These are phyloP conservation scores for Gossypium stocksii DNA, from an alignment of 345 rosid species.

Conservation along the genomic window DNA sequence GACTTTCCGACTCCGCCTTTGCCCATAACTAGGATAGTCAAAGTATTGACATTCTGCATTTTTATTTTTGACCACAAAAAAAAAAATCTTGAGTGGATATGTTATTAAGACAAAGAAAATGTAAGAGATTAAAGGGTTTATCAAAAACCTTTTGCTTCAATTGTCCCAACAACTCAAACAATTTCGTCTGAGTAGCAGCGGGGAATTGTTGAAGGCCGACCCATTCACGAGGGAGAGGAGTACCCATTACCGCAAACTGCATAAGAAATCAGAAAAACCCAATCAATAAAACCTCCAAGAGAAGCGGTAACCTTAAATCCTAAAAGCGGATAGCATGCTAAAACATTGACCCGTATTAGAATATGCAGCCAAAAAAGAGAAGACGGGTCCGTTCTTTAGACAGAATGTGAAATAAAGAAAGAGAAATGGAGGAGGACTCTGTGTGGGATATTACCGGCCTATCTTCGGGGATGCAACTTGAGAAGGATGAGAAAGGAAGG, in stretches of 20 bases:
- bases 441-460: neutral
- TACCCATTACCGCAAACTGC: conserved; percentile 36
- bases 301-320: conserved; percentile 20
- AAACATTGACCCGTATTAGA: neutral
- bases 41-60: conserved; percentile 52
- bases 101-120: neutral
- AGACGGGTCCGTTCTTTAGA: neutral
- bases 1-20: conserved; percentile 89
- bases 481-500: neutral
- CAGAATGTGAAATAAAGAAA: neutral
- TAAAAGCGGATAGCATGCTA: neutral
- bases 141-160: conserved; percentile 64
- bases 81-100: neutral
- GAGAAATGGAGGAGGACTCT: neutral
- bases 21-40: conserved; percentile 81
- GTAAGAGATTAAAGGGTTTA: neutral
- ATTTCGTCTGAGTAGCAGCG: conserved; percentile 54
- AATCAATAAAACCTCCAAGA: neutral
- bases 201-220: conserved; percentile 74
- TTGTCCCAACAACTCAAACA: conserved; percentile 53
- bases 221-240: conserved; percentile 64
- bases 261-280: neutral
- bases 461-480: no score
- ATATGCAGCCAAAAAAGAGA: neutral
- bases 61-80: neutral